Conservation (phyloP, 768 basidiomycete genomes). For the Lentinula lateritia region DNA sequence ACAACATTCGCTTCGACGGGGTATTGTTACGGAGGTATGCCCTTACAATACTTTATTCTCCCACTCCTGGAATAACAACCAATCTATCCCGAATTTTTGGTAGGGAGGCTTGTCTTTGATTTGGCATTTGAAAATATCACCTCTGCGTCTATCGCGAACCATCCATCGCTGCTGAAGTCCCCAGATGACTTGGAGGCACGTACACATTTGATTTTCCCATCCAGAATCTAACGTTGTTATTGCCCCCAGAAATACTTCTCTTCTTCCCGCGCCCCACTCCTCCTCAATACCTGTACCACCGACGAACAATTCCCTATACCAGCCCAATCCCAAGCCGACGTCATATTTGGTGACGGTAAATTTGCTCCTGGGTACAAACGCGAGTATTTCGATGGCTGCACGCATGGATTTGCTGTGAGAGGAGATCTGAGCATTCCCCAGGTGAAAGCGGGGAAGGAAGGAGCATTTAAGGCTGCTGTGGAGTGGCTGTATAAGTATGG, state of each 20-base stretch:
- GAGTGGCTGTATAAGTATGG: conserved; percentile 34
- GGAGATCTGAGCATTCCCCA: conserved; percentile 33
- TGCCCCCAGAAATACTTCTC: conserved; percentile 38
- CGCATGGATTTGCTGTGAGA: conserved; percentile 38
- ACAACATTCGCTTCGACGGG: conserved; percentile 54
- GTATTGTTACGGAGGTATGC: conserved; percentile 64
- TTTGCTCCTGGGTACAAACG: conserved; percentile 29
- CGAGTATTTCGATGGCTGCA: conserved; percentile 25
- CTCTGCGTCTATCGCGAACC: conserved; percentile 42
- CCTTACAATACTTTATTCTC: neutral
- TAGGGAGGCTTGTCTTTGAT: conserved; percentile 55
- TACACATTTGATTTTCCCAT: neutral
- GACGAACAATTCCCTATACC: conserved; percentile 30
- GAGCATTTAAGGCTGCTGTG: conserved; percentile 43
- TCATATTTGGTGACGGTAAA: conserved; percentile 30
- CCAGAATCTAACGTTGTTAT: neutral
- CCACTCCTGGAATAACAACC: neutral
- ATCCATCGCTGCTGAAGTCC: conserved; percentile 57
- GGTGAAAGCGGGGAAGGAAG: conserved; percentile 49
- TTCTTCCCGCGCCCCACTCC: conserved; percentile 45
- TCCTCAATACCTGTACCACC: conserved; percentile 60
- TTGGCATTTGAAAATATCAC: conserved; percentile 52
- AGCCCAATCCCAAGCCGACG: conserved; percentile 29
- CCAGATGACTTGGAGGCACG: conserved; percentile 59
- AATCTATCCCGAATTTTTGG: neutral